These are phyloP conservation scores for Penicillium argentinense DNA, from an alignment of 495 filamentous ascomycete species.

Conservation along the genomic window DNA sequence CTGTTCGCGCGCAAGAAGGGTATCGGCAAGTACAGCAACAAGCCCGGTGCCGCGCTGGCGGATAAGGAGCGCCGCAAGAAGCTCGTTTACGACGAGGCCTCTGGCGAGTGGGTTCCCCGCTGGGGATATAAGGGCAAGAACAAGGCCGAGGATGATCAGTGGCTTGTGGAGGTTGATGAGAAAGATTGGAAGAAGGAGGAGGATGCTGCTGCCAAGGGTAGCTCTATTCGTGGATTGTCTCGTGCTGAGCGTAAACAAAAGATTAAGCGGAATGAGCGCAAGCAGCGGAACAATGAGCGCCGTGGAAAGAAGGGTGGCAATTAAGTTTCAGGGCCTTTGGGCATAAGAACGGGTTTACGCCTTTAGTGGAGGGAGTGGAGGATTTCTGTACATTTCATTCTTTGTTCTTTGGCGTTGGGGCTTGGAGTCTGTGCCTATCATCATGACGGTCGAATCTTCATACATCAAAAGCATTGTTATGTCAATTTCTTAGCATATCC, in stretches of 20 bases:
- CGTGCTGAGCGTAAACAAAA: slow-evolving; percentile 62
- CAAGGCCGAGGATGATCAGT: slow-evolving; percentile 72
- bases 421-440: slow-evolving; percentile 24
- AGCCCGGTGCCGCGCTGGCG: slow-evolving; percentile 40
- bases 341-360: slow-evolving; percentile 5
- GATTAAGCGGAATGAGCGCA: slow-evolving; percentile 68
- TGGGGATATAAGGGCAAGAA: slow-evolving; percentile 96
- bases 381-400: slow-evolving; percentile 14
- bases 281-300: slow-evolving; percentile 67
- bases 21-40: slow-evolving; percentile 58
- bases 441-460: slow-evolving; percentile 11
- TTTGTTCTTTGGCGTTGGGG: slow-evolving; percentile 28
- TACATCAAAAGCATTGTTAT: slow-evolving; percentile 29
- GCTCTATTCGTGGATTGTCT: slow-evolving; percentile 59
- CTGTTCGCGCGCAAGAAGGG: slow-evolving; percentile 94
- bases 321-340: background rate
- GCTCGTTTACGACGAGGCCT: slow-evolving; percentile 78
- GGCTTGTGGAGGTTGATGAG: slow-evolving; percentile 89
- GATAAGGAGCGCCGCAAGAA: slow-evolving; percentile 72
- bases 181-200: slow-evolving; percentile 67
- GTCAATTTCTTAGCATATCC: no score
- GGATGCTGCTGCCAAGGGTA: slow-evolving; percentile 56
- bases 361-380: background rate
- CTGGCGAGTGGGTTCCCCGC: slow-evolving; percentile 82
- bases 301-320: slow-evolving; percentile 43